Conservation (phyloP, 371 early-diverging fungal genomes). For the Mortierella sp. region DNA sequence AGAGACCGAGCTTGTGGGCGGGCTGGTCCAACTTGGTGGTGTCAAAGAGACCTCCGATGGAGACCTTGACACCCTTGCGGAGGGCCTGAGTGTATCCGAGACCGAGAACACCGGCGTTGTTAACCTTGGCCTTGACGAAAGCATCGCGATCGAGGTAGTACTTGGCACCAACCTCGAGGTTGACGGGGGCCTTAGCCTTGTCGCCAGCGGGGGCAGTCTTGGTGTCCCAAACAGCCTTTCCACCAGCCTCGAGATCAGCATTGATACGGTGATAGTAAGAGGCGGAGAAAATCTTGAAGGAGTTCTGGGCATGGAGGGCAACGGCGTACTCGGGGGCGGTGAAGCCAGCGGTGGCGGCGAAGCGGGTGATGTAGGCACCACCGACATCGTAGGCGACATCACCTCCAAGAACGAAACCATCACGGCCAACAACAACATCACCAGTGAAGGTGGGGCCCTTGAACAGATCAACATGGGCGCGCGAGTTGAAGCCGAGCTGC, state of each 20-base stretch:
- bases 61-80: constrained; percentile 95
- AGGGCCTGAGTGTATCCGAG: constrained; percentile 94
- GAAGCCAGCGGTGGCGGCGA: constrained; percentile 90
- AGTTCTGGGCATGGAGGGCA: constrained; percentile 81
- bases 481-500: constrained; percentile 83
- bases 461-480: constrained; percentile 81
- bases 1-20: constrained; percentile 95
- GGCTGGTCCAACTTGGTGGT: constrained; percentile 92
- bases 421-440: constrained; percentile 83
- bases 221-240: constrained; percentile 93
- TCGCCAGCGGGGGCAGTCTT: constrained; percentile 63
- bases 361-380: constrained; percentile 87
- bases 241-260: constrained; percentile 92
- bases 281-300: constrained; percentile 82
- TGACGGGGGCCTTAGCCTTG: constrained; percentile 68
- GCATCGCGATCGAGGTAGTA: constrained; percentile 89
- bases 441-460: constrained; percentile 84
- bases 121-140: constrained; percentile 96
- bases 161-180: constrained; percentile 96
- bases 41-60: constrained; percentile 93
- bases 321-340: constrained; percentile 89
- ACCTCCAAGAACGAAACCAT: constrained; percentile 92
- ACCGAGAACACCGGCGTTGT: constrained; percentile 94
- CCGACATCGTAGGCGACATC: constrained; percentile 93
- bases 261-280: constrained; percentile 97